These are phyloP conservation scores for Aspergillus bridgeri DNA, from an alignment of 495 filamentous ascomycete genomes.

Conservation along the genomic window DNA sequence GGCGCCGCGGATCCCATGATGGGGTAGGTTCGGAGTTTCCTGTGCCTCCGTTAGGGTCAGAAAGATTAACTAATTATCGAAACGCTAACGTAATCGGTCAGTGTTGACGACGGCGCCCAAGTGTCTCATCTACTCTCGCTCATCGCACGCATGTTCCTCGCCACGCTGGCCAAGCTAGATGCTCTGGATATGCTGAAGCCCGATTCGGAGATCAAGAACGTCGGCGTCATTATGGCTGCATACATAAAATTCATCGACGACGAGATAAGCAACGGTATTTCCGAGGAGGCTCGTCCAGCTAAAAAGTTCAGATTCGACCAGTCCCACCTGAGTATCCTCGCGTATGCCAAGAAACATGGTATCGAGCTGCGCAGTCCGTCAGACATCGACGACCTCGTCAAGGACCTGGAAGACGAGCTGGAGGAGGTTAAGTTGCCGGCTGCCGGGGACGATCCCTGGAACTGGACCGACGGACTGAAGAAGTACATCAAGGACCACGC, in stretches of 20 bases:
- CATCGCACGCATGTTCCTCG: constrained; percentile 29
- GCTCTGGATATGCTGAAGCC: constrained; percentile 22
- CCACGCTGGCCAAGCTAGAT: constrained; percentile 28
- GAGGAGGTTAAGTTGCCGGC: constrained; percentile 14
- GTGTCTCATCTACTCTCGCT: constrained; percentile 13
- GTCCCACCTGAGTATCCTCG: constrained; percentile 12
- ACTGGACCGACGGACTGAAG: constrained; percentile 10
- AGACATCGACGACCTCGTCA: constrained; percentile 7
- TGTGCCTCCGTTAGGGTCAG: not conserved
- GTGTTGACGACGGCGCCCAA: constrained; percentile 23
- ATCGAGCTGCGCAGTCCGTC: constrained; percentile 7
- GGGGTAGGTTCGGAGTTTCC: constrained; percentile 14
- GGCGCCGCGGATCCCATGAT: constrained; percentile 4
- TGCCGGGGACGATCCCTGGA: constrained; percentile 23
- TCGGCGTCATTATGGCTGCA: constrained; percentile 28
- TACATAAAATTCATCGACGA: constrained; percentile 11
- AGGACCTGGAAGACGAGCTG: constrained; percentile 10
- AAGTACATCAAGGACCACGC: constrained; percentile 7
- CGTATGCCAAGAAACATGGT: constrained; percentile 20
- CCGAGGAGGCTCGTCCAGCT: not conserved
- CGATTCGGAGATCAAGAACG: constrained; percentile 30
- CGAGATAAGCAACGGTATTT: not conserved
- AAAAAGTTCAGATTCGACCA: constrained; percentile 8
- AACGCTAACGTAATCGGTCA: not conserved
- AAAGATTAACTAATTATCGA: not conserved